Evolutionary conservation across 768 basidiomycete species (phyloP).

Genomic region (Lentinula aciculospora): DNA sequence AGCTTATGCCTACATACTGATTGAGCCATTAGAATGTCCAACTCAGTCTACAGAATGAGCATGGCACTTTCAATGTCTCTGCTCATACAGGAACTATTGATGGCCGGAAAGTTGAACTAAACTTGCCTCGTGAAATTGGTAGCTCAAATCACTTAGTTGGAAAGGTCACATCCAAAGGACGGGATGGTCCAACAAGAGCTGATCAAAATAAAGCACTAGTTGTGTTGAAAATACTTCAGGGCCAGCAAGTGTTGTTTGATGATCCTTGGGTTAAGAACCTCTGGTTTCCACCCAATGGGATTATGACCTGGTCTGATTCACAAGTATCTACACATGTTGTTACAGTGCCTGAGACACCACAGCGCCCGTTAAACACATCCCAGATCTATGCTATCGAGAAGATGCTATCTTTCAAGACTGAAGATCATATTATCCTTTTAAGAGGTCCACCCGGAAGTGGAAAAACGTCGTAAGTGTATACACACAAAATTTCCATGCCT

Average conservation of each 20-base stretch:
- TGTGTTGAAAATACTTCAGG: slow-evolving; percentile 39
- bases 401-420: slow-evolving; percentile 35
- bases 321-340: slow-evolving; percentile 12
- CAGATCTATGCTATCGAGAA: slow-evolving; percentile 42
- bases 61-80: slow-evolving; percentile 32
- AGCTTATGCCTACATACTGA: not conserved
- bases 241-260: slow-evolving; percentile 25
- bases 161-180: slow-evolving; percentile 45
- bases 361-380: slow-evolving; percentile 33
- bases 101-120: slow-evolving; percentile 28
- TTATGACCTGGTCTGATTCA: slow-evolving; percentile 38
- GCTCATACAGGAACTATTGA: slow-evolving; percentile 36
- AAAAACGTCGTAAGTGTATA: slow-evolving; percentile 43
- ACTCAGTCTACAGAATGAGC: slow-evolving; percentile 18
- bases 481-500: not conserved
- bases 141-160: slow-evolving; percentile 15
- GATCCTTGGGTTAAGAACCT: slow-evolving; percentile 48
- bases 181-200: slow-evolving; percentile 52
- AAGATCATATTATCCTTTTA: slow-evolving; percentile 34
- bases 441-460: slow-evolving; percentile 66
- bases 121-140: not conserved
- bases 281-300: slow-evolving; percentile 30
- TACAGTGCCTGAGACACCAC: not conserved
- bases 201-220: slow-evolving; percentile 40
- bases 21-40: slow-evolving; percentile 19